Evolutionary conservation across 805 yeast genomes (phyloP).

Genomic region (Myxozyma geophila): DNA sequence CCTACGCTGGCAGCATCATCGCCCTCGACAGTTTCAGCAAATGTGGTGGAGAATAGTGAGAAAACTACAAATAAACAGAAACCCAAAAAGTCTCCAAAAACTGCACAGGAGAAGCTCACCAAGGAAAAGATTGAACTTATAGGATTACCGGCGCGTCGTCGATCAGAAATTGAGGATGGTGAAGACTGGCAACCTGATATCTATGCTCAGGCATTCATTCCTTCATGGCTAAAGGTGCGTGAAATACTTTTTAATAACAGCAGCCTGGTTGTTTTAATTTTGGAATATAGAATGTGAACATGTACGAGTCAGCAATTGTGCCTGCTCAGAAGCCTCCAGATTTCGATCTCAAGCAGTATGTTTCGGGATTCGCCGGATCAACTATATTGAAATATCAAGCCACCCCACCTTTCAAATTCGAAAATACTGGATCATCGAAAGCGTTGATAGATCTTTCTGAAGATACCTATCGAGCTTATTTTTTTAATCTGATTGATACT

Average conservation of each 20-base stretch:
- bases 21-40: background rate
- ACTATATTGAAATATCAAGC: constrained; percentile 7
- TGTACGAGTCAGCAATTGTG: constrained; percentile 1
- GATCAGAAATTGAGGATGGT: constrained; percentile 1
- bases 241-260: too few relatives aligned
- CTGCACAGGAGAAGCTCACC: background rate
- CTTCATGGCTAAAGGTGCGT: constrained; percentile 30
- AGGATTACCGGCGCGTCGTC: background rate
- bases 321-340: constrained; percentile 22
- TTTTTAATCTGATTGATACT: constrained; percentile 13
- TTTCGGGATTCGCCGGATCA: constrained; percentile 21
- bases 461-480: constrained; percentile 7
- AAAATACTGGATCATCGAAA: background rate
- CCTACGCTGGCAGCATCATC: background rate
- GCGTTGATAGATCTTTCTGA: constrained; percentile 1
- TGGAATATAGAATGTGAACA: constrained; percentile 21
- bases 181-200: constrained; percentile 30
- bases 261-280: too few relatives aligned
- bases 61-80: background rate
- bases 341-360: constrained; percentile 18
- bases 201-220: constrained; percentile 24
- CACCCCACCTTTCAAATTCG: constrained; percentile 9
- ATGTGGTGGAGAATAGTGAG: background rate
- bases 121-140: constrained; percentile 8
- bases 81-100: background rate